These are phyloP conservation scores for Populus davidiana DNA, from an alignment of 345 rosid species.

Conservation along the genomic window DNA sequence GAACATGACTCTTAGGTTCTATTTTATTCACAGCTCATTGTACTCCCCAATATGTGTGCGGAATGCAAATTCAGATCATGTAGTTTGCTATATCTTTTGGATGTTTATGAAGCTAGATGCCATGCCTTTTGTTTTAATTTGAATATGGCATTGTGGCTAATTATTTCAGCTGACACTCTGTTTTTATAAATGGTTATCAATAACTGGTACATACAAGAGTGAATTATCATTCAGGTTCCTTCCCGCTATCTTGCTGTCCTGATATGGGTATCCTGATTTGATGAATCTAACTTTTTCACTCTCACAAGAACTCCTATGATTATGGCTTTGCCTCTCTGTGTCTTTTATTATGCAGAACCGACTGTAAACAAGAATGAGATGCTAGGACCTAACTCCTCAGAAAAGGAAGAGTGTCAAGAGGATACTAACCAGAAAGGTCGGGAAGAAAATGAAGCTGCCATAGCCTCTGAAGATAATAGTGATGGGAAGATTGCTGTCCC, in stretches of 20 bases:
- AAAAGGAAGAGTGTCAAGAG: constrained; percentile 4
- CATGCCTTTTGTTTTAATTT: neutral
- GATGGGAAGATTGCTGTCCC: constrained; percentile 20
- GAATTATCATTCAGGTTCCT: neutral
- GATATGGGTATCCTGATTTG: neutral
- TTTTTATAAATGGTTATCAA: neutral
- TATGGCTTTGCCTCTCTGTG: neutral
- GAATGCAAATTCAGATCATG: neutral
- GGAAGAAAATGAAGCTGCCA: constrained; percentile 20
- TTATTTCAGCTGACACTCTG: neutral
- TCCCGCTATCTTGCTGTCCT: neutral
- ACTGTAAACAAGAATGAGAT: constrained; percentile 13
- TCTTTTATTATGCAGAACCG: constrained; percentile 19
- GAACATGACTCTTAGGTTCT: neutral
- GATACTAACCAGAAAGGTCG: constrained; percentile 18
- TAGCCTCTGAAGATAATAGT: constrained; percentile 23
- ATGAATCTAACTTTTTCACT: neutral
- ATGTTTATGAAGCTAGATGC: neutral
- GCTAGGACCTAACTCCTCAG: constrained; percentile 16
- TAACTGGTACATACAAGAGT: neutral
- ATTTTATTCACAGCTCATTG: neutral
- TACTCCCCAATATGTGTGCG: neutral
- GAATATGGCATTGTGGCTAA: neutral
- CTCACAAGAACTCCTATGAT: neutral
- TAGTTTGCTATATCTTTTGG: neutral